Evolutionary conservation across 768 basidiomycete species (phyloP), one percentile per base, ranked within the genome.

Genomic region (Phylloporus rhodoxanthus): DNA sequence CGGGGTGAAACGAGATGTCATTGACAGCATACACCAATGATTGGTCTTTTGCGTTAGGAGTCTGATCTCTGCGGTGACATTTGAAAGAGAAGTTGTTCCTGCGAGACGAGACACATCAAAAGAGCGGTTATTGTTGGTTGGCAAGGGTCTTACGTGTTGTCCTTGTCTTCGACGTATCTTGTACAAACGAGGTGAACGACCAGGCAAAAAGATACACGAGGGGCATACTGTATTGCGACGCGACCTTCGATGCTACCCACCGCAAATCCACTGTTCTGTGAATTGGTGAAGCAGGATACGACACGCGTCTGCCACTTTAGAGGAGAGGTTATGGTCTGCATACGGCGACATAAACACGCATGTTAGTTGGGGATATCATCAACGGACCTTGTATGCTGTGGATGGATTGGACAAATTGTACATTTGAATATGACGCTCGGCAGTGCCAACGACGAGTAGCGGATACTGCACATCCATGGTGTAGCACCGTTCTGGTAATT

Each of bases 271-370:
- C 80, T 83, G 48, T 62, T 79, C 8, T 69, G 38, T 14, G 82
- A 77, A 5, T 83, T 78, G 14, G 85, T 85, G 62, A 91, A 91
- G 63, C 88, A 91, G 5, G 88, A 81, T 13, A 91, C 79, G 5
- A 88, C 85, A 29, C 91, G 81, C 13, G 91, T 93, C 70, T 95
- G 91, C 88, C 87, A 92, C 63, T 95, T 96, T 52, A 98, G 69
- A 1, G 95, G 92, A 1, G 92, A 95, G 21, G 73, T 69, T 52
- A 91, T 84, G 20, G 80, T 84, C 90, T 95, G 57, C 37, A 17
- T 14, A 43, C 26, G 38, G 40, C 39, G 40, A 56, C 9, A 39
- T 56, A 5, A 49, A 41, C 5, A 30, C 34, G 19, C 41, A 37
- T n/a, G 28, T 26, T 9, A 19, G 32, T 20, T 23, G 43, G 39